Base-by-base conservation (phyloP, 2,329 filamentous ascomycete species). In the Sphaerostilbella broomeana region DNA sequence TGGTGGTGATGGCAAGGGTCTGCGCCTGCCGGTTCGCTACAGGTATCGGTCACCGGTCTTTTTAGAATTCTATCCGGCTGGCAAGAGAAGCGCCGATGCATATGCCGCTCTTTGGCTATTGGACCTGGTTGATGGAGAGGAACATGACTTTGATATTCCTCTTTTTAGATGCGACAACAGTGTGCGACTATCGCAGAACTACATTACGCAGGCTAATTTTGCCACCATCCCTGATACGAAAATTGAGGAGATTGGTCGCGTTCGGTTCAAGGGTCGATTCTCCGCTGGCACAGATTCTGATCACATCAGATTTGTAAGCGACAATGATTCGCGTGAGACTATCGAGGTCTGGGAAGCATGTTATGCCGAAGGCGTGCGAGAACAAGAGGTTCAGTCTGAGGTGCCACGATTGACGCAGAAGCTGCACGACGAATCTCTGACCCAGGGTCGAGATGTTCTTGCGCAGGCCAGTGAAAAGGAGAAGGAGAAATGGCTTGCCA, bases 301-400 rank as follows among this genome's bases (percentile, higher is more conserved):
- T 13, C 92, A 97, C 57, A 75, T 86, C 48, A 72, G 71, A 2
- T 95, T 95, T 51, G 81, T 95, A 16, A 76, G 79, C 33, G 86
- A 94, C 60, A 95, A 94, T 53, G 81, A 94, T 57, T 82, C 84
- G 1, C 81, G 90, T 21, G 92, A 97, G 67, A 95, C 89, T 0
- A 94, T 86, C 48, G 90, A 97, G 64, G 85, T 84, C 0, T 97
- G 89, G 87, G 88, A 95, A 60, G 86, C 88, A 1, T 95, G 90
- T 58, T 77, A 84, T 27, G 79, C 87, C 0, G 89, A 97, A 60
- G 90, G 90, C 10, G 86, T 95, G 0, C 79, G 92, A 2, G 64
- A 71, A 11, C 75, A 80, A 40, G 73, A 78, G 19, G 86, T 95
- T 1, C 67, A 74, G 8, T 73, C 79, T 17, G 83, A 94, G 53